These are phyloP conservation scores for Secale cereale DNA, from an alignment of 176 grass and related monocot species.

Conservation along the genomic window DNA sequence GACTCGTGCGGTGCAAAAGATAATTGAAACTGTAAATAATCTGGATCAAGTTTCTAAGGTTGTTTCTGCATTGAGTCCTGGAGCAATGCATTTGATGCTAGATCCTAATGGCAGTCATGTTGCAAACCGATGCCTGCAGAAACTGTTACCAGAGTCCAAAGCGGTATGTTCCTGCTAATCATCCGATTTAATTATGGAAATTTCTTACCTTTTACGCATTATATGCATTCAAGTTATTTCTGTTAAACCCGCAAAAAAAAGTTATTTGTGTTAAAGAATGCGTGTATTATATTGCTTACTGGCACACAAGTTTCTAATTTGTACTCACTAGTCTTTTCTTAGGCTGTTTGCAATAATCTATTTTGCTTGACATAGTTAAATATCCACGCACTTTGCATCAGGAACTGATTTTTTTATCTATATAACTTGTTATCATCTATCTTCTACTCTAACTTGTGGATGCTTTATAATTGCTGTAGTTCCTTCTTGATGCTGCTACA, in stretches of 20 bases:
- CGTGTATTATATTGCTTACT: background rate
- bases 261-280: background rate
- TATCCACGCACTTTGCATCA: background rate
- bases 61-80: constrained; percentile 55
- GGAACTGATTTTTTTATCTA: background rate
- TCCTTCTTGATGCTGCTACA: constrained; percentile 65
- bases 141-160: constrained; percentile 52
- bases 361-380: constrained; percentile 10
- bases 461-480: constrained; percentile 50
- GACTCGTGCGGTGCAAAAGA: constrained; percentile 76
- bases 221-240: background rate
- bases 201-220: constrained; percentile 10
- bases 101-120: constrained; percentile 79
- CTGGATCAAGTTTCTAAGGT: constrained; percentile 44
- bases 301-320: background rate
- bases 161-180: constrained; percentile 34
- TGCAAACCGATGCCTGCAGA: constrained; percentile 56
- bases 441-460: constrained; percentile 6
- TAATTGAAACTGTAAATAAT: constrained; percentile 63
- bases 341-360: background rate
- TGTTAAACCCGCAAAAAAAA: background rate
- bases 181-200: constrained; percentile 18
- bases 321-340: background rate
- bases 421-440: background rate
- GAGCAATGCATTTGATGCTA: constrained; percentile 53